A percentile compares a stretch with the other conserved stretches of the same genome.
These are phyloP conservation scores for Penicillium corylophilum DNA, from an alignment of 2,329 filamentous ascomycete species.

Conservation along the genomic window DNA sequence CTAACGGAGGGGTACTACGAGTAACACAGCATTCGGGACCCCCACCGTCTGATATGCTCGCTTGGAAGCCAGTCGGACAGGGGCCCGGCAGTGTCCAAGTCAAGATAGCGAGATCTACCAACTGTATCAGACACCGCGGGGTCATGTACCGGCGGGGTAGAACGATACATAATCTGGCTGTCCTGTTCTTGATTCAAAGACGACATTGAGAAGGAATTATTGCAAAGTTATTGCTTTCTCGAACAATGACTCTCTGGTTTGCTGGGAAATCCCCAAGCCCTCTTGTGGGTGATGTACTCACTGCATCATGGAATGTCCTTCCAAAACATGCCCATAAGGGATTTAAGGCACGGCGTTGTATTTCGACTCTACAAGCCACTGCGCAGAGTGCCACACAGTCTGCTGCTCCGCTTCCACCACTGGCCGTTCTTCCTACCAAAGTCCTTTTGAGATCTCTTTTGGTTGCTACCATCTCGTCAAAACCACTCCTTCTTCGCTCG, in stretches of 20 bases:
- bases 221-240: background rate
- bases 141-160: conserved; percentile 9
- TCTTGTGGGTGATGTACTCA: conserved; percentile 8
- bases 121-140: background rate
- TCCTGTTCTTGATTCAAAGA: background rate
- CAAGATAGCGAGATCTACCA: conserved; percentile 4
- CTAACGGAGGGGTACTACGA: background rate
- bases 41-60: background rate
- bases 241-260: conserved; percentile 11
- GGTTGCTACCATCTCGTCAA: conserved; percentile 50
- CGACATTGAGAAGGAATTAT: background rate
- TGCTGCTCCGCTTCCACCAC: conserved; percentile 15
- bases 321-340: background rate
- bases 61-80: conserved; percentile 7
- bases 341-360: conserved; percentile 10
- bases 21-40: background rate
- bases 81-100: conserved; percentile 2
- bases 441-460: conserved; percentile 44
- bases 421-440: conserved; percentile 32
- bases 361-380: conserved; percentile 18
- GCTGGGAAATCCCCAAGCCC: conserved; percentile 10
- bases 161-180: conserved; percentile 12
- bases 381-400: conserved; percentile 6
- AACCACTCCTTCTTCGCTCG: conserved; percentile 61
- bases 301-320: conserved; percentile 5